Percentiles rank a stretch among this genome's conserved stretches.
Evolutionary conservation across 768 basidiomycete species (phyloP).

Genomic region (Trametes meyenii): DNA sequence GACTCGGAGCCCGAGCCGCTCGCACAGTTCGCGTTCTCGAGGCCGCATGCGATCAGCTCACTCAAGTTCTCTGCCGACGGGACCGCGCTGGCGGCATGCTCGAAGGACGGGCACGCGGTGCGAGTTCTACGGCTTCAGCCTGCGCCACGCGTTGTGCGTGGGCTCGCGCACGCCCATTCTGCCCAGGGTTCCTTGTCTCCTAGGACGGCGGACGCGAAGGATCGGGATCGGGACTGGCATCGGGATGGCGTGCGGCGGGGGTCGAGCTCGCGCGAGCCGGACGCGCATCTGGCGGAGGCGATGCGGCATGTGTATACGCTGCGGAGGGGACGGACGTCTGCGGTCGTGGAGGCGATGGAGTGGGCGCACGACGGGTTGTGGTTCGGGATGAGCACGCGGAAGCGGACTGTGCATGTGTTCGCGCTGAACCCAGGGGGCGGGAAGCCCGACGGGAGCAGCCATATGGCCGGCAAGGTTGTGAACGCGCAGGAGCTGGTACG

Average conservation of each 20-base stretch:
- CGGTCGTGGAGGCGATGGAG: slow-evolving; percentile 55
- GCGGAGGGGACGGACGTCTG: slow-evolving; percentile 70
- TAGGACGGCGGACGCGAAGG: neutral
- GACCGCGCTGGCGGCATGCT: slow-evolving; percentile 50
- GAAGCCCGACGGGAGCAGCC: slow-evolving; percentile 59
- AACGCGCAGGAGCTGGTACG: slow-evolving; percentile 56
- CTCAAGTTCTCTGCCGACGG: slow-evolving; percentile 59
- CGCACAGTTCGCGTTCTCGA: slow-evolving; percentile 52
- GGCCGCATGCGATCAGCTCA: slow-evolving; percentile 49
- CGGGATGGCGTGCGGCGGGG: neutral
- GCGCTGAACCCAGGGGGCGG: slow-evolving; percentile 80
- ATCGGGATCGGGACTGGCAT: too few species aligned
- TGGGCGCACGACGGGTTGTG: slow-evolving; percentile 66
- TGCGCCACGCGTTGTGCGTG: slow-evolving; percentile 26
- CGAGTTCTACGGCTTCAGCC: slow-evolving; percentile 51
- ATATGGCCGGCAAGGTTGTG: slow-evolving; percentile 58
- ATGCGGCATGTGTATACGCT: slow-evolving; percentile 70
- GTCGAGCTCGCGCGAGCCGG: neutral
- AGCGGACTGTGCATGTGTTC: slow-evolving; percentile 72
- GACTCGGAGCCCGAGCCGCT: slow-evolving; percentile 37
- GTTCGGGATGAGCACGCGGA: slow-evolving; percentile 67
- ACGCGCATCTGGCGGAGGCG: slow-evolving; percentile 20
- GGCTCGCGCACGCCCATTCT: neutral
- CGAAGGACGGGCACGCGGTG: slow-evolving; percentile 57
- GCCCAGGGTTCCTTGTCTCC: neutral